Percentiles rank a stretch among this genome's conserved stretches.
These are phyloP conservation scores for Beauveria caledonica DNA, from an alignment of 2,329 filamentous ascomycete genomes.

Conservation along the genomic window DNA sequence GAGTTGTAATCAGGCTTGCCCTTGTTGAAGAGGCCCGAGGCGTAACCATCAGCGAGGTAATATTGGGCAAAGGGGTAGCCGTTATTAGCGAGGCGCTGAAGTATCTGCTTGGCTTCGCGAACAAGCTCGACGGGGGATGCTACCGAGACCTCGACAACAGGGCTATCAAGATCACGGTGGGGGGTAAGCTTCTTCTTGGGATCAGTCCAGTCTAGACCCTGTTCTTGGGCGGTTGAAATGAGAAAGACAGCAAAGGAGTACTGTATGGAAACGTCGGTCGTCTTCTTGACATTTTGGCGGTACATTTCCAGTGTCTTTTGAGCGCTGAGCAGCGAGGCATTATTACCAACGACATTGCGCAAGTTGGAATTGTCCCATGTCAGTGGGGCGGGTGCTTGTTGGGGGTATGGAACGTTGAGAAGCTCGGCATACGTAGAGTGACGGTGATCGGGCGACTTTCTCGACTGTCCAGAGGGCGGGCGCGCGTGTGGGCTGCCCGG, in stretches of 20 bases:
- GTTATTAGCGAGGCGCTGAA: conserved; percentile 76
- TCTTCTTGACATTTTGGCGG: conserved; percentile 93
- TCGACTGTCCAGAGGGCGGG: conserved; percentile 40
- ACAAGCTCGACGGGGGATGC: conserved; percentile 61
- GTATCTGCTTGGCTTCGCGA: conserved; percentile 78
- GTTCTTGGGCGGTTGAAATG: conserved; percentile 79
- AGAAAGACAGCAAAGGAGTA: conserved; percentile 96
- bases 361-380: conserved; percentile 74
- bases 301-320: conserved; percentile 98
- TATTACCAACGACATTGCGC: conserved; percentile 71
- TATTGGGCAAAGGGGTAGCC: conserved; percentile 97
- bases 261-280: conserved; percentile 79
- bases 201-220: conserved; percentile 49
- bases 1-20: conserved; percentile 86
- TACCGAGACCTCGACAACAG: conserved; percentile 36
- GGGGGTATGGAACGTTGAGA: conserved; percentile 66
- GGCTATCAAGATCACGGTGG: conserved; percentile 39
- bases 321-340: conserved; percentile 82
- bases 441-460: conserved; percentile 48
- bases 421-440: conserved; percentile 50
- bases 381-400: conserved; percentile 60
- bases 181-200: conserved; percentile 36
- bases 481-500: conserved; percentile 36
- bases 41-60: conserved; percentile 89
- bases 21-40: conserved; percentile 91